These are phyloP conservation scores for Pythium scleroteichum DNA, from an alignment of 352 stramenopile genomes.

Conservation along the genomic window DNA sequence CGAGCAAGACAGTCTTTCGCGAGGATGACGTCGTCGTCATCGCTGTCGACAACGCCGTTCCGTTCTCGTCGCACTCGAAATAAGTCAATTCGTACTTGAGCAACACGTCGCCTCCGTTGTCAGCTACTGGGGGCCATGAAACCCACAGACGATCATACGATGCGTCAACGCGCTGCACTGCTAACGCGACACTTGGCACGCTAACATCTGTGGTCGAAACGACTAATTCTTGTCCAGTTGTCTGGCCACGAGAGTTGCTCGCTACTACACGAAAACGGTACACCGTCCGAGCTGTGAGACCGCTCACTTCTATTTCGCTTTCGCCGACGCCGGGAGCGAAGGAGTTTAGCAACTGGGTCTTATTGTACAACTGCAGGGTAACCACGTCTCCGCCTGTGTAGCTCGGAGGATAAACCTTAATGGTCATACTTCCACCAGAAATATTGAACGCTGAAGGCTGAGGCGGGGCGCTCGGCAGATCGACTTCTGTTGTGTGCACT, in stretches of 20 bases:
- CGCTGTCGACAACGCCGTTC: constrained; percentile 11
- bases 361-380: constrained; percentile 36
- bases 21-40: constrained; percentile 15
- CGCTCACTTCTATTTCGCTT: constrained; percentile 31
- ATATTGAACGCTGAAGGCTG: constrained; percentile 13
- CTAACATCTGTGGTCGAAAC: constrained; percentile 41
- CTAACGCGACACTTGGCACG: constrained; percentile 33
- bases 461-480: constrained; percentile 23
- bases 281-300: constrained; percentile 33
- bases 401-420: constrained; percentile 16
- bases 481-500: constrained; percentile 13
- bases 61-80: constrained; percentile 31
- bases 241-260: constrained; percentile 39
- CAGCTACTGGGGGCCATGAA: constrained; percentile 35
- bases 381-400: constrained; percentile 50
- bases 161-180: constrained; percentile 25
- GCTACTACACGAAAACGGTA: constrained; percentile 46
- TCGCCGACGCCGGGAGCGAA: constrained; percentile 25
- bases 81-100: constrained; percentile 52
- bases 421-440: constrained; percentile 18
- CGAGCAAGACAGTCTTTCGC: constrained; percentile 14
- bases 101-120: constrained; percentile 46
- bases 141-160: constrained; percentile 45
- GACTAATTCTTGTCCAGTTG: constrained; percentile 19
- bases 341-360: constrained; percentile 13